These are phyloP conservation scores for Globisporangium radiosum DNA, from an alignment of 352 stramenopile species.

Conservation along the genomic window DNA sequence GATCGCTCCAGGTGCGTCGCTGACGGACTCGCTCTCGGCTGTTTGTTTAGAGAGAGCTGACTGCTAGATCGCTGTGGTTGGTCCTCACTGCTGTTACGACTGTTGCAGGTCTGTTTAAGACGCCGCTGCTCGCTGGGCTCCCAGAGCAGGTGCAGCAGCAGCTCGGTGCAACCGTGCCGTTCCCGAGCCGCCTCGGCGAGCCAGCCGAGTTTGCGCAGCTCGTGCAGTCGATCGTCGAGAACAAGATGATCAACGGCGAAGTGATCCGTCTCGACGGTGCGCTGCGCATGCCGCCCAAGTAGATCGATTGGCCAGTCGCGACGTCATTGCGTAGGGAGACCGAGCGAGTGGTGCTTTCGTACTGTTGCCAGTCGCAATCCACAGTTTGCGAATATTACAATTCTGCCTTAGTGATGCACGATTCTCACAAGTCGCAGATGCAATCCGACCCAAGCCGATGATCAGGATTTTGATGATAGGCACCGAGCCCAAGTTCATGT, in stretches of 20 bases:
- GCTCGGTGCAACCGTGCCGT: conserved; percentile 92
- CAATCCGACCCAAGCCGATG: too few species aligned
- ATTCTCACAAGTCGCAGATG: too few species aligned
- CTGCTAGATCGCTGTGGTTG: not conserved
- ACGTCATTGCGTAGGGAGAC: too few species aligned
- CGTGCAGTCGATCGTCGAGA: conserved; percentile 94
- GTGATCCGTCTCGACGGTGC: conserved; percentile 96
- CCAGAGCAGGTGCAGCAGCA: conserved; percentile 93
- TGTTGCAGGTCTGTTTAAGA: conserved; percentile 91
- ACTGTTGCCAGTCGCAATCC: too few species aligned
- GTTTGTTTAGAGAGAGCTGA: not conserved
- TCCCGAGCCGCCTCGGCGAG: conserved; percentile 91
- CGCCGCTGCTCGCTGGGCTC: conserved; percentile 92
- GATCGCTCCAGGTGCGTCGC: conserved; percentile 87
- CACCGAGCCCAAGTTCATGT: too few species aligned
- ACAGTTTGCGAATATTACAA: too few species aligned
- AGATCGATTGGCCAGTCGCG: conserved; percentile 9
- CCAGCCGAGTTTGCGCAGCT: conserved; percentile 95
- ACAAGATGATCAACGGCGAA: conserved; percentile 98
- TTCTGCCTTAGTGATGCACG: too few species aligned
- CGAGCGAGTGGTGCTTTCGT: too few species aligned
- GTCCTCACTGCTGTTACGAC: not conserved
- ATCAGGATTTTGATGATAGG: too few species aligned
- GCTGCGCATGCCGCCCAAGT: conserved; percentile 93
- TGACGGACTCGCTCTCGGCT: not conserved